Conservation (phyloP, 2,329 filamentous ascomycete genomes). For the Paramyrothecium sp. region DNA sequence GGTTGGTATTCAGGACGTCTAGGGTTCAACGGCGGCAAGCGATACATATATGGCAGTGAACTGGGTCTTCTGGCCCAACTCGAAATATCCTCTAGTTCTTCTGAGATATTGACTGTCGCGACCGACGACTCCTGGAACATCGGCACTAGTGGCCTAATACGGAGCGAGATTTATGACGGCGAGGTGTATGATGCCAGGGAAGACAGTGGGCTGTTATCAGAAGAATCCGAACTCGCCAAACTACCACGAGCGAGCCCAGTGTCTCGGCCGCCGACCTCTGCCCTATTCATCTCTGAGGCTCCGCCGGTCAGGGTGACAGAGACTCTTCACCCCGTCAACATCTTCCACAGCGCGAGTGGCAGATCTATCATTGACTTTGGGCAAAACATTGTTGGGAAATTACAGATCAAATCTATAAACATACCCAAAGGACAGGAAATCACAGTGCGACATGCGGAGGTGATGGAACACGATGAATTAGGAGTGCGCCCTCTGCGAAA, state of each 20-base stretch:
- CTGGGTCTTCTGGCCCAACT: slow-evolving; percentile 33
- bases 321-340: slow-evolving; percentile 23
- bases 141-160: slow-evolving; percentile 24
- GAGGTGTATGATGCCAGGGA: slow-evolving; percentile 43
- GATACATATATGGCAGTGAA: slow-evolving; percentile 26
- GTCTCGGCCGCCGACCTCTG: slow-evolving; percentile 15
- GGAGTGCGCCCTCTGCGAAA: slow-evolving; percentile 37
- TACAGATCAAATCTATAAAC: slow-evolving; percentile 33
- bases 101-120: slow-evolving; percentile 16
- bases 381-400: slow-evolving; percentile 54
- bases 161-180: slow-evolving; percentile 48
- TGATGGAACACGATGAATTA: slow-evolving; percentile 48
- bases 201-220: slow-evolving; percentile 22
- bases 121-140: slow-evolving; percentile 38
- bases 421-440: slow-evolving; percentile 36
- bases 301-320: slow-evolving; percentile 39
- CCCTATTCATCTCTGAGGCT: slow-evolving; percentile 35
- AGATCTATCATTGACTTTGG: slow-evolving; percentile 54
- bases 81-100: slow-evolving; percentile 16
- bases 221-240: slow-evolving; percentile 26
- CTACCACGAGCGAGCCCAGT: slow-evolving; percentile 16
- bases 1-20: slow-evolving; percentile 44
- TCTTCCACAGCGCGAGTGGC: slow-evolving; percentile 34
- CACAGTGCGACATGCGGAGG: slow-evolving; percentile 49
- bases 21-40: slow-evolving; percentile 13